Evolutionary conservation across 768 basidiomycete species (phyloP), one percentile per base, ranked within the genome.

Genomic region (Serendipita vermifera): DNA sequence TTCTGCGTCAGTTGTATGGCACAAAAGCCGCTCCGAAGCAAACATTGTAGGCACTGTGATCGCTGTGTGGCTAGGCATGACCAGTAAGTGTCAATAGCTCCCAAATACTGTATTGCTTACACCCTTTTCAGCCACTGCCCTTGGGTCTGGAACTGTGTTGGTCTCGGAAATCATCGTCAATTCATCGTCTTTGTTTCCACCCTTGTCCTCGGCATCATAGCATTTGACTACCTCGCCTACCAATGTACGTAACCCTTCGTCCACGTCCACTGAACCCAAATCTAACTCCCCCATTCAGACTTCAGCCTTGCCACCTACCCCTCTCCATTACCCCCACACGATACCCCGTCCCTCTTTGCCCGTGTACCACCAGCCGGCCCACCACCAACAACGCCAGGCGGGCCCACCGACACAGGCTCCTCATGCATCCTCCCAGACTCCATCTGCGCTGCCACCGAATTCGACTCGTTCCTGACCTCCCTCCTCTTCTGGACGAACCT

Each of bases 91-190:
- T 1, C 29, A 38, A 3, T 20, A 7, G n/a, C 35, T 6, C n/a
- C n/a, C n/a, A n/a, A n/a, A n/a, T n/a, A n/a, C n/a, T n/a, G n/a
- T n/a, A n/a, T n/a, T n/a, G n/a, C 27, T 43, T n/a, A n/a, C n/a
- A n/a, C n/a, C n/a, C n/a, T 38, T 27, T 55, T 5, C 43, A 94
- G 92, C 63, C 93, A 99, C 63, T 98, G 96, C 62, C 96, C 94
- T 1, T 99, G 96, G 96, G 83, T 97, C 14, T 99, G 93, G 93
- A 98, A 98, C 70, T 97, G 94, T 67, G 91, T 98, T 54, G 96
- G 96, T 20, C 75, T 80, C 36, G 84, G 87, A 62, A 99, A 98
- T 63, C 96, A 98, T 63, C 85, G 94, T 3, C 90, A 97, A 67
- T 99, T 99, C 70, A 72, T 97, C 26, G 67, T 94, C n/a, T 99